Evolutionary conservation across 2,329 filamentous ascomycete genomes (phyloP).

Genomic region (Fusarium drepaniforme): DNA sequence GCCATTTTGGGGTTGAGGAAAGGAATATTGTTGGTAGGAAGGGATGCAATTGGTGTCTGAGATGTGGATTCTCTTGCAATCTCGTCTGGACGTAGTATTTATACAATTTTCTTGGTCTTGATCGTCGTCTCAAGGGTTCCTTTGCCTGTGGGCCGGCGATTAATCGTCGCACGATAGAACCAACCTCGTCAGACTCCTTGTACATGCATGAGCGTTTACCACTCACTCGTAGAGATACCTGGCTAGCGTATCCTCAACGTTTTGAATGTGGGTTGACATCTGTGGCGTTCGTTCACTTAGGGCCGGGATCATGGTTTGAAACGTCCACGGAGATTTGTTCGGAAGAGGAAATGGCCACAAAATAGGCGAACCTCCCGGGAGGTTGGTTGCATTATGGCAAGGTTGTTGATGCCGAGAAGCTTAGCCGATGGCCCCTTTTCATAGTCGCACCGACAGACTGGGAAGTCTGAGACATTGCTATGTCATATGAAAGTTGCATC

Average conservation of each 20-base stretch:
- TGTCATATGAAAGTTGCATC: background rate
- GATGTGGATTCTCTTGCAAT: background rate
- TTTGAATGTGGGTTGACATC: background rate
- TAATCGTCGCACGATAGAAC: background rate
- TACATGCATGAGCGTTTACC: background rate
- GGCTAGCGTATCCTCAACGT: background rate
- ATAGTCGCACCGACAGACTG: background rate
- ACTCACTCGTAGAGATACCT: background rate
- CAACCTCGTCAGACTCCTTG: background rate
- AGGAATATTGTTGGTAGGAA: background rate
- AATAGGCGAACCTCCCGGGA: background rate
- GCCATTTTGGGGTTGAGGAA: background rate
- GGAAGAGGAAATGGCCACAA: background rate
- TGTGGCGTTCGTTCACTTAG: background rate
- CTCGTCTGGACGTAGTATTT: background rate
- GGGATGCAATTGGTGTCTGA: background rate
- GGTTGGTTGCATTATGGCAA: background rate
- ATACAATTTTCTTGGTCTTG: background rate
- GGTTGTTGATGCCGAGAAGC: background rate
- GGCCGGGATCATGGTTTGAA: background rate
- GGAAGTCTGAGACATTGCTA: background rate
- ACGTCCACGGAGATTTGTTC: background rate
- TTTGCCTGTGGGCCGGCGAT: background rate
- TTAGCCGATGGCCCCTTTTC: background rate
- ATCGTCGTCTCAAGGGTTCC: background rate